Conservation (phyloP, 176 grass and related monocot species). For the Zea mays region DNA sequence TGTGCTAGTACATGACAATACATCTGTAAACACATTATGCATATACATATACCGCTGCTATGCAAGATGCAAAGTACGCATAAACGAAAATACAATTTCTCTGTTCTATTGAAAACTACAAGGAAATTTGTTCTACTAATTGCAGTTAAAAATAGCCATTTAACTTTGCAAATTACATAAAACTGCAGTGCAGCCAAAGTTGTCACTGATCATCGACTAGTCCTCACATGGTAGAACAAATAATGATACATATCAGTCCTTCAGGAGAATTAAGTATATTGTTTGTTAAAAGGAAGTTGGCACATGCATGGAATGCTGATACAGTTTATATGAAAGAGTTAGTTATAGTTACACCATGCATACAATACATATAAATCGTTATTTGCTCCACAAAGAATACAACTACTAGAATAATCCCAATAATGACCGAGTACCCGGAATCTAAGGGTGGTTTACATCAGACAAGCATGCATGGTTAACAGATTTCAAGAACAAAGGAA, state of each 20-base stretch:
- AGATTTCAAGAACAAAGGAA: constrained; percentile 6
- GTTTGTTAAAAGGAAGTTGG: neutral
- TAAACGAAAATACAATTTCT: neutral
- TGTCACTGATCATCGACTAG: neutral
- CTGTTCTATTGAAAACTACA: neutral
- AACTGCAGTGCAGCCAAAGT: neutral
- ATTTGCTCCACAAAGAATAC: neutral
- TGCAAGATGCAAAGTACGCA: neutral
- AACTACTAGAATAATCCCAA: constrained; percentile 9
- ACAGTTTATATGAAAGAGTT: neutral
- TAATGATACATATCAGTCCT: neutral
- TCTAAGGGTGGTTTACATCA: constrained; percentile 14
- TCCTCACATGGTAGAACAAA: neutral
- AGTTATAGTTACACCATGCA: neutral
- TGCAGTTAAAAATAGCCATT: neutral
- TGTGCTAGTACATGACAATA: neutral
- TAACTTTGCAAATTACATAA: neutral
- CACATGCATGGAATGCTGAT: neutral
- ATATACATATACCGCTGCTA: neutral
- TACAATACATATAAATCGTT: neutral
- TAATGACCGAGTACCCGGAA: neutral
- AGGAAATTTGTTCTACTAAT: neutral
- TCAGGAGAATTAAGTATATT: neutral
- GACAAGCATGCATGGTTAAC: neutral
- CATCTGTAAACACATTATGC: neutral